These are phyloP conservation scores for Salisapilia sapeloensis DNA, from an alignment of 352 stramenopile genomes.

Conservation along the genomic window DNA sequence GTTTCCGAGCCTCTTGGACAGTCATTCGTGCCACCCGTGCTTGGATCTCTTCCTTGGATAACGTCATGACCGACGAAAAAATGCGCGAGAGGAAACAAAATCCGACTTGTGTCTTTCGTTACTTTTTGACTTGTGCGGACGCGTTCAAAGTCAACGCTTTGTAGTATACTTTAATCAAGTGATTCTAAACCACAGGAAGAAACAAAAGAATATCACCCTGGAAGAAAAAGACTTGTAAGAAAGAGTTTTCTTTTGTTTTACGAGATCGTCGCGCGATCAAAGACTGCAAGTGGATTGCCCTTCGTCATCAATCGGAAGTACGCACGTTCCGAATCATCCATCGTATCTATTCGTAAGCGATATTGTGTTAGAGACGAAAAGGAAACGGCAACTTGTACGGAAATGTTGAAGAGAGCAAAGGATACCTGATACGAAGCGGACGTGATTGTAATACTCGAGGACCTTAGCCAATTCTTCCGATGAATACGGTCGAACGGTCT, in stretches of 20 bases:
- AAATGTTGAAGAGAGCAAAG: constrained; percentile 1
- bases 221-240: constrained; percentile 1
- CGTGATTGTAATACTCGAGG: constrained; percentile 76
- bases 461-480: constrained; percentile 53
- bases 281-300: constrained; percentile 55
- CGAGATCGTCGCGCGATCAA: constrained; percentile 70
- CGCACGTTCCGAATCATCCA: constrained; percentile 43
- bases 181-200: no score
- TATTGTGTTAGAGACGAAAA: neutral
- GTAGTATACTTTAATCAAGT: no score
- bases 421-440: constrained; percentile 51
- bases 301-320: constrained; percentile 82
- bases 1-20: constrained; percentile 53
- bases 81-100: no score
- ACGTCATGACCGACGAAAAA: no score
- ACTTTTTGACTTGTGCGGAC: no score
- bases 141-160: no score
- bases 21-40: constrained; percentile 20
- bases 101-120: no score
- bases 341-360: constrained; percentile 56
- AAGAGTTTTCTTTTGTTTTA: constrained; percentile 28
- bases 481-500: constrained; percentile 65
- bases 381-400: neutral
- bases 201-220: neutral
- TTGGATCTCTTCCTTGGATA: no score